These are phyloP conservation scores for Oryza meridionalis DNA, from an alignment of 176 grass and related monocot species.

Conservation along the genomic window DNA sequence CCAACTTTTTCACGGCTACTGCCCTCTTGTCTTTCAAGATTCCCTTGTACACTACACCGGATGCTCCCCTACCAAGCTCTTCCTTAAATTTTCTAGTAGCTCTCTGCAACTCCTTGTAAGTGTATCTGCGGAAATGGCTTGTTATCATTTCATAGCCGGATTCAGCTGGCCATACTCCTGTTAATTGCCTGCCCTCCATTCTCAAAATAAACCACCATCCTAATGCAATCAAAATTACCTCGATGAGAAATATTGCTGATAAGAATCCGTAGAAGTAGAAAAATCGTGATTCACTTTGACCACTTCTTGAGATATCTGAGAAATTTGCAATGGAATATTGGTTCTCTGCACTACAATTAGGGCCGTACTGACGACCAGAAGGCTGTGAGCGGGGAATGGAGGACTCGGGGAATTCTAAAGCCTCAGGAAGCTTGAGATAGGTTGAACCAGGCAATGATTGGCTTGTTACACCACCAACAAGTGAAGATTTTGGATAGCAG, in stretches of 20 bases:
- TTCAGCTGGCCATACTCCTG: slow-evolving; percentile 51
- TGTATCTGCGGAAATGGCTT: slow-evolving; percentile 46
- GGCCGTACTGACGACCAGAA: slow-evolving; percentile 28
- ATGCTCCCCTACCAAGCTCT: slow-evolving; percentile 43
- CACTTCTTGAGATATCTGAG: neutral
- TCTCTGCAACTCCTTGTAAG: slow-evolving; percentile 39
- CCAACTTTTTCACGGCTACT: slow-evolving; percentile 39
- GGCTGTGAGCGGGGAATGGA: slow-evolving; percentile 43
- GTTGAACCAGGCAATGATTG: neutral
- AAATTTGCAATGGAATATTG: neutral
- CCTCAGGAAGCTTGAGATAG: slow-evolving; percentile 46
- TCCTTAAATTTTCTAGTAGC: slow-evolving; percentile 45
- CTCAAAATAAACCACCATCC: slow-evolving; percentile 48
- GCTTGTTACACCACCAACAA: slow-evolving; percentile 19
- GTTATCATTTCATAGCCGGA: slow-evolving; percentile 46
- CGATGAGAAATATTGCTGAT: slow-evolving; percentile 47
- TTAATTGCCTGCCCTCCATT: slow-evolving; percentile 23
- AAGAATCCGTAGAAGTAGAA: slow-evolving; percentile 48
- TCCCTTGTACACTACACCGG: slow-evolving; percentile 40
- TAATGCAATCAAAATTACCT: slow-evolving; percentile 32
- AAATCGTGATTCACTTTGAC: neutral
- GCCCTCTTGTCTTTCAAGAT: slow-evolving; percentile 36
- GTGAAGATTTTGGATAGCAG: slow-evolving; percentile 27
- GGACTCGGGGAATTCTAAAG: neutral
- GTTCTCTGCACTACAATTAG: neutral